Conservation (phyloP, 2,329 filamentous ascomycete genomes). For the Trichoderma polysporum region DNA sequence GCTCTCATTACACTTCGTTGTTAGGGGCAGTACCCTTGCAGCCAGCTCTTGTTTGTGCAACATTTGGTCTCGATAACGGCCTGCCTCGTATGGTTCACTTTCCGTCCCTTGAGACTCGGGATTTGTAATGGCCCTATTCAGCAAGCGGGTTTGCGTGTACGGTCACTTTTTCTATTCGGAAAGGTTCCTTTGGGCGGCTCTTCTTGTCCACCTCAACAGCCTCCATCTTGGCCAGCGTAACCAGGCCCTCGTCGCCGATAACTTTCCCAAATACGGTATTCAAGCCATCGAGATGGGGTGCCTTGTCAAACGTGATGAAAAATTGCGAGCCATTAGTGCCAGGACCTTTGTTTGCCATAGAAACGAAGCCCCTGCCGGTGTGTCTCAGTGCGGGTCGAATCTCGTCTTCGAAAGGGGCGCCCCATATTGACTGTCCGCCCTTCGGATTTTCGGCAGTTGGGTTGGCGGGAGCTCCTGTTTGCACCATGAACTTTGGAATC, state of each 20-base stretch:
- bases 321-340: conserved; percentile 77
- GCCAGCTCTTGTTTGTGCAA: not conserved
- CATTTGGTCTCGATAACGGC: not conserved
- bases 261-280: conserved; percentile 83
- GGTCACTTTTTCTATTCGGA: conserved; percentile 67
- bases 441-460: conserved; percentile 61
- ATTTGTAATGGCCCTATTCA: conserved; percentile 39
- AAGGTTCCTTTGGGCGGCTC: conserved; percentile 65
- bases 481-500: conserved; percentile 78
- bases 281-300: conserved; percentile 77
- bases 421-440: conserved; percentile 71
- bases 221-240: conserved; percentile 70
- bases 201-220: conserved; percentile 74
- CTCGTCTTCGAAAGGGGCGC: conserved; percentile 74
- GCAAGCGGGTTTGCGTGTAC: conserved; percentile 81
- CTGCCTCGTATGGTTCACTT: not conserved
- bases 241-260: conserved; percentile 62
- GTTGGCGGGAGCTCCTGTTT: conserved; percentile 65
- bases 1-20: not conserved
- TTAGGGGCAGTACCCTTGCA: not conserved
- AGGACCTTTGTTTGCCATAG: conserved; percentile 77
- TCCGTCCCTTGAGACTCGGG: not conserved
- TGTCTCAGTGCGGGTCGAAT: conserved; percentile 70
- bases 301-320: conserved; percentile 75
- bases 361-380: conserved; percentile 66